Percentiles rank a stretch among this genome's conserved stretches.
Evolutionary conservation across 1,139 yeast genomes (phyloP).

Genomic region (Suhomyces panamericanus): DNA sequence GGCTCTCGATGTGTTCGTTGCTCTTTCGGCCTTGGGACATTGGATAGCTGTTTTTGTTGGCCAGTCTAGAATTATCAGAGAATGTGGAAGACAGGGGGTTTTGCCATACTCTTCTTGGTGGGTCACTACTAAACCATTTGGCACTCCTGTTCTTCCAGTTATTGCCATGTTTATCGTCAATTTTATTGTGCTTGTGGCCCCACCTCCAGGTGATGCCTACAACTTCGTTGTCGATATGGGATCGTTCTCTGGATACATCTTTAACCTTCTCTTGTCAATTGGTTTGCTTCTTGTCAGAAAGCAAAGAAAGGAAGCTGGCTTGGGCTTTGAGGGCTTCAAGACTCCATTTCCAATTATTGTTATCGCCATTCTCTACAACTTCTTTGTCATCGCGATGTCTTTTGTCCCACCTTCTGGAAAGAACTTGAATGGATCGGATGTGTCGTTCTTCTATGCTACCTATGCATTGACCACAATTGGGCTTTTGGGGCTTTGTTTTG

Average conservation of each 20-base stretch:
- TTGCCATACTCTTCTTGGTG: conserved; percentile 41
- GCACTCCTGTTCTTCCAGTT: conserved; percentile 44
- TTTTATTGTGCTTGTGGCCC: conserved; percentile 41
- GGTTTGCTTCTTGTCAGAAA: conserved; percentile 39
- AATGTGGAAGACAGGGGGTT: conserved; percentile 50
- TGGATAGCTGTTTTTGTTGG: conserved; percentile 40
- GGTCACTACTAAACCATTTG: conserved; percentile 44
- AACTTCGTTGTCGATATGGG: conserved; percentile 40
- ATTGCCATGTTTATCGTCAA: conserved; percentile 39
- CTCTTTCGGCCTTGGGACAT: conserved; percentile 46
- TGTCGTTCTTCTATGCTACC: conserved; percentile 32
- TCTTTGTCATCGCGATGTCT: conserved; percentile 40
- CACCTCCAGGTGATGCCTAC: conserved; percentile 49
- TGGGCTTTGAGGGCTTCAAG: conserved; percentile 33
- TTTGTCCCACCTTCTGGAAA: conserved; percentile 41
- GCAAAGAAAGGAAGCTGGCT: conserved; percentile 34
- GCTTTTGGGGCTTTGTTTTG: conserved; percentile 29
- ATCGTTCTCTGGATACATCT: conserved; percentile 22
- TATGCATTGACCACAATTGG: conserved; percentile 33
- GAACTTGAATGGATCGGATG: conserved; percentile 36
- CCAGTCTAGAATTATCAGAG: conserved; percentile 44
- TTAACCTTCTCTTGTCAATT: conserved; percentile 34
- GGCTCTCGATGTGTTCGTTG: conserved; percentile 39
- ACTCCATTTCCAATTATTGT: conserved; percentile 33
- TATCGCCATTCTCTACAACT: conserved; percentile 30